Percentiles rank a stretch among this genome's conserved stretches.
Evolutionary conservation across 192 early-diverging fungal genomes (phyloP).

Genomic region (Irineochytrium annulatum): DNA sequence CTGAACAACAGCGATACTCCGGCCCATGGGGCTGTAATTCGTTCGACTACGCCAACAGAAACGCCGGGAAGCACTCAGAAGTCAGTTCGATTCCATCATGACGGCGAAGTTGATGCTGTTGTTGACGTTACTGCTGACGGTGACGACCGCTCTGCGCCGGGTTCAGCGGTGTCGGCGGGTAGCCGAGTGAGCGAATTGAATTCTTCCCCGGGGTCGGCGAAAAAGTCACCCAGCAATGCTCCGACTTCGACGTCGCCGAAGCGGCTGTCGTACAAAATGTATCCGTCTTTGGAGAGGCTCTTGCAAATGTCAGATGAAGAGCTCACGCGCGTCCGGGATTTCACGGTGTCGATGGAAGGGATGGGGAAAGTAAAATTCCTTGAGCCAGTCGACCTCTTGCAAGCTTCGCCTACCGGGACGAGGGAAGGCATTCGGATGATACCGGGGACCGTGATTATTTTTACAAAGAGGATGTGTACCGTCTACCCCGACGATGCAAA

Average conservation of each 20-base stretch:
- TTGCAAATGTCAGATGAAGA: conserved; percentile 62
- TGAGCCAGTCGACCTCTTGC: conserved; percentile 77
- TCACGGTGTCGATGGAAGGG: conserved; percentile 64
- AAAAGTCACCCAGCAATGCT: background rate
- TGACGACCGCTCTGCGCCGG: no score
- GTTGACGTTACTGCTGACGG: no score
- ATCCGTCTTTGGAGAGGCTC: conserved; percentile 71
- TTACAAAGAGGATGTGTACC: conserved; percentile 61
- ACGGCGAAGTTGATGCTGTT: background rate
- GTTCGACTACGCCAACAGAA: conserved; percentile 16
- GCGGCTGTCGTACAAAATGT: conserved; percentile 59
- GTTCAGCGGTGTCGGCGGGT: background rate
- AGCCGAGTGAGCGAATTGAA: background rate
- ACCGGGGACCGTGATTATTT: conserved; percentile 73
- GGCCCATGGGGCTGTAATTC: background rate
- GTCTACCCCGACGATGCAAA: conserved; percentile 80
- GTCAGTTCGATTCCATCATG: background rate
- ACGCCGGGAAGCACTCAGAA: conserved; percentile 5
- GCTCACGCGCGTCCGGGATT: conserved; percentile 66
- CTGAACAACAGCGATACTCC: conserved; percentile 7
- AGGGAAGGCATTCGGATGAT: conserved; percentile 56
- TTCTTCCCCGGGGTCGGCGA: background rate
- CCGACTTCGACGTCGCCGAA: background rate
- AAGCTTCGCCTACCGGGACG: conserved; percentile 43
- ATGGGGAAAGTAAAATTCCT: conserved; percentile 76